Evolutionary conservation across 441 rosid species (phyloP), one percentile per base, ranked within the genome.

Genomic region (Pelargonium cotyledonis): DNA sequence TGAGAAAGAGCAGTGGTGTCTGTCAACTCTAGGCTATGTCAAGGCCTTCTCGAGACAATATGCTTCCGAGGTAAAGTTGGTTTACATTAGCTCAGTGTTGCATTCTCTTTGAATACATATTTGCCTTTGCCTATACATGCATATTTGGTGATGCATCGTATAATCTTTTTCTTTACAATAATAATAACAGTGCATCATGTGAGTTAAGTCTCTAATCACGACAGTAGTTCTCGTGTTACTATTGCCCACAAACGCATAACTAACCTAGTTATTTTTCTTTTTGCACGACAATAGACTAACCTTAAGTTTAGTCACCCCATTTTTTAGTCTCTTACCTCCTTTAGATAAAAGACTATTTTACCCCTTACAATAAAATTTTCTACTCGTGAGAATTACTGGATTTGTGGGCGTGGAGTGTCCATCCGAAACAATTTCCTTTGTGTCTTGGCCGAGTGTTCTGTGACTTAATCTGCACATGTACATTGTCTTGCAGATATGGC

Each of bases 1-100:
- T 53, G 98, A 95, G 78, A 87, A 78, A 66, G 94, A 87, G 80
- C 99, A 95, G 67, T 92, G 97, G 99, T 95, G 98, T 78, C 77
- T 95, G 69, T 83, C 97, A 23, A 90, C 98, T 71, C 86, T 95
- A 55, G 96, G 97, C 73, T 88, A 90, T 77, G 89, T 92, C 55
- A 90, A 89, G 76, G 89, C 97, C 29, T 85, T 95, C 73, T 82
- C 99, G 46, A 88, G 99, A 78, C 96, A 95, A 73, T 92, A 90
- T 73, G 96, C 97, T 14, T 77, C 88, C n/a, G 99, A 95, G 97
- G 99, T 95, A 82, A 81, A 68, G 15, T 76, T 19, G 49, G 46
- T 44, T 18, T 31, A 49, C 58, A 38, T 21, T 21, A 40, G 38
- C 57, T n/a, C 14, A 14, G 31, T 14, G 40, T 21, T n/a, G 15